Evolutionary conservation across 108 stramenopile genomes (phyloP).

Genomic region (Pseudonitzschia delicatissima): DNA sequence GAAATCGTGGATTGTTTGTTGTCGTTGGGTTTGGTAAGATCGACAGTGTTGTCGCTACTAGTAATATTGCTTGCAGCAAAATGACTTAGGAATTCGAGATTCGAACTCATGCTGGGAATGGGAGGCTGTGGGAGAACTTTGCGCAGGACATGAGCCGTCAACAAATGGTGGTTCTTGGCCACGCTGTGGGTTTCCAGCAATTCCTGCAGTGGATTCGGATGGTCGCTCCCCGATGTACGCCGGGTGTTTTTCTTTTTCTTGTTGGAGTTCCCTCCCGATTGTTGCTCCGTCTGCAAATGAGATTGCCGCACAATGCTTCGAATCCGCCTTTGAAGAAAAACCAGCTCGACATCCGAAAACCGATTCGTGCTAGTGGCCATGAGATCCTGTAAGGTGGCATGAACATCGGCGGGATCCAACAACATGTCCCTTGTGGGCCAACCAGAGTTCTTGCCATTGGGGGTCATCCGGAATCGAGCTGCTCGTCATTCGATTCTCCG

Average conservation of each 20-base stretch:
- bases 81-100: background rate
- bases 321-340: constrained; percentile 48
- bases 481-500: too few species aligned
- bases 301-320: constrained; percentile 30
- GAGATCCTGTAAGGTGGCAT: constrained; percentile 34
- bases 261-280: constrained; percentile 1
- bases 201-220: constrained; percentile 8
- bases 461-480: constrained; percentile 16
- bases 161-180: constrained; percentile 32
- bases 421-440: constrained; percentile 25
- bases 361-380: constrained; percentile 33
- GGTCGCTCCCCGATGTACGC: background rate
- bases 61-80: background rate
- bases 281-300: background rate
- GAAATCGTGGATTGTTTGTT: constrained; percentile 2
- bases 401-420: constrained; percentile 59
- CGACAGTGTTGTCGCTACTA: background rate
- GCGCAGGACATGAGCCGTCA: constrained; percentile 25
- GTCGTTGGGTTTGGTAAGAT: constrained; percentile 1
- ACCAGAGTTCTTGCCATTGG: constrained; percentile 43
- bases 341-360: constrained; percentile 36
- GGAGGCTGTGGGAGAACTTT: constrained; percentile 25
- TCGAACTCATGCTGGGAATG: background rate
- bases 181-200: constrained; percentile 21
- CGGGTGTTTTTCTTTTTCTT: background rate